These are phyloP conservation scores for Globisporangium irregulare DNA, from an alignment of 352 stramenopile species.

Conservation along the genomic window DNA sequence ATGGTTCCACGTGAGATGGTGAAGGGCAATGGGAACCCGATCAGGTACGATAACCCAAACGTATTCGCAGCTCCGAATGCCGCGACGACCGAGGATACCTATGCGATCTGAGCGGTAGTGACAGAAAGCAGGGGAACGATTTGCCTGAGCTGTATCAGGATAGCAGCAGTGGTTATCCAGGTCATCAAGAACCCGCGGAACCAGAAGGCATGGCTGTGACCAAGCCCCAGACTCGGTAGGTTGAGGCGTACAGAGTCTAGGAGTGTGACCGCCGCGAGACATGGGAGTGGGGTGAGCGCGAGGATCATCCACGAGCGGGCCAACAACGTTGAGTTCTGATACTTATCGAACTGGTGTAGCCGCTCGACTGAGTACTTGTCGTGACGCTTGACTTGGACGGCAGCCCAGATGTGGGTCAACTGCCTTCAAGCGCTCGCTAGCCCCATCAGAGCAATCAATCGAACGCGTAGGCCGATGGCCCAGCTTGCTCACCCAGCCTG, in stretches of 20 bases:
- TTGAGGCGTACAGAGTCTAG: conserved; percentile 11
- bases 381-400: conserved; percentile 19
- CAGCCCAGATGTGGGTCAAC: conserved; percentile 6
- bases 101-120: neutral
- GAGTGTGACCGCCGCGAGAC: conserved; percentile 7
- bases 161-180: neutral
- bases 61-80: neutral
- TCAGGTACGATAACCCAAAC: no score
- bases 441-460: no score
- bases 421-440: neutral
- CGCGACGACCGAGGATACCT: conserved; percentile 4
- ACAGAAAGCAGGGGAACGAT: conserved; percentile 9
- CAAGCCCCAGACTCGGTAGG: neutral
- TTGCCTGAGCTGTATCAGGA: neutral
- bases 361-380: conserved; percentile 19
- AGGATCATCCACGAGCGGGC: neutral
- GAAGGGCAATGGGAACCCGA: no score
- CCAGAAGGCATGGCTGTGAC: conserved; percentile 2
- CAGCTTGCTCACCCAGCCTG: no score
- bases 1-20: no score
- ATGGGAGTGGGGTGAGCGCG: conserved; percentile 13
- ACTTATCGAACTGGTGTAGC: neutral
- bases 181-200: conserved; percentile 11
- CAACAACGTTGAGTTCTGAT: neutral
- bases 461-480: no score